Base-by-base conservation (phyloP, 163 green algal genomes). In the Coccomyxa subellipsoidea region DNA sequence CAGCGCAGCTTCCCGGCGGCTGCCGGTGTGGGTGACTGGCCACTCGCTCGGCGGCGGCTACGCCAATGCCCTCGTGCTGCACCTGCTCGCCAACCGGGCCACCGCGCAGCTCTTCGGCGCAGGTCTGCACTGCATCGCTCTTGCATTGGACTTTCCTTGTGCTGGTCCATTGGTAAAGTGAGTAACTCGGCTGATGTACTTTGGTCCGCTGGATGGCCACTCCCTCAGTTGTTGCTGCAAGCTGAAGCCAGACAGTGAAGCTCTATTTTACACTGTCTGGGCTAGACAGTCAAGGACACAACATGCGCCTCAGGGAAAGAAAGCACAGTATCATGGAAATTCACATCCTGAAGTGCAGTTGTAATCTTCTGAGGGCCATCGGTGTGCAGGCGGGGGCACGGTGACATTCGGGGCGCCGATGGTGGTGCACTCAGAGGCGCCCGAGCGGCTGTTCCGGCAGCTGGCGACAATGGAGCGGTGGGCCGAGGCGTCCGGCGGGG, bases 321-420 rank as follows among this genome's bases (percentile, higher is more conserved):
- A n/a, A n/a, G n/a, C n/a, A n/a, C n/a, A n/a, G n/a, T n/a, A n/a
- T n/a, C n/a, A n/a, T n/a, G n/a, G n/a, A n/a, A n/a, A n/a, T n/a
- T n/a, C n/a, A n/a, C n/a, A n/a, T n/a, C n/a, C n/a, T n/a, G n/a
- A n/a, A n/a, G n/a, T n/a, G n/a, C n/a, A n/a, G n/a, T n/a, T n/a
- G n/a, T n/a, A n/a, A n/a, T n/a, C n/a, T n/a, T n/a, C n/a, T n/a
- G n/a, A n/a, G n/a, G 47, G 15, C 47, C 23, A 18, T 34, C 7
- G 66, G 29, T 31, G 12, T 81, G 38, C 83, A 86, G 83, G 83
- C 21, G 83, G 83, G 21, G 83, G 83, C 37, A 79, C 79, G 4
- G 79, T 86, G 31, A 86, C 83, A 5, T 86, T 86, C 38, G 83
- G 83, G 7, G 83, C 83, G 18, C 83, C 83, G 21, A 84, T 84